Evolutionary conservation across 2,329 filamentous ascomycete genomes (phyloP), one percentile per base, ranked within the genome.

Genomic region (Metarhizium rileyi): DNA sequence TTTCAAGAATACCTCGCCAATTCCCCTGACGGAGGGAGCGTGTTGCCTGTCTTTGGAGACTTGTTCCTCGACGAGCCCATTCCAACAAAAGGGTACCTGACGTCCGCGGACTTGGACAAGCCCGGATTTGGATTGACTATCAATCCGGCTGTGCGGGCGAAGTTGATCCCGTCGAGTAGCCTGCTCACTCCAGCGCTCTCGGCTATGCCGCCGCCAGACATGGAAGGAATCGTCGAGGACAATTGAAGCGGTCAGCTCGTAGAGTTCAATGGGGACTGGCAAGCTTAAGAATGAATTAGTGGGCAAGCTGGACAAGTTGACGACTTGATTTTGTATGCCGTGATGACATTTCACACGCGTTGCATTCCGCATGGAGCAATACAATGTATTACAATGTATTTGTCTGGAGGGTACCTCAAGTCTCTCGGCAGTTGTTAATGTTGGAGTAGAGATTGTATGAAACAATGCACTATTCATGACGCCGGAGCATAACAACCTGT

Each of bases 1-100:
- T 96, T 96, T 77, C 90, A 96, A 67, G 90, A 96, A 69, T 96
- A 96, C 63, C 78, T 96, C 23, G 90, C 90, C 58, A 95, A 95
- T 71, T 95, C 89, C 2, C 81, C 90, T 1, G 90, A 96, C 60
- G 90, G 90, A 45, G 87, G 89, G 73, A 90, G 83, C 54, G 90
- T 96, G 18, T 72, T 91, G 54, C 90, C 90, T 2, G 90, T 96
- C 6, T 96, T 96, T 66, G 90, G 90, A 33, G 87, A 95, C 59
- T 74, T 96, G 47, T 96, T 95, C 69, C 61, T 86, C 33, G 90
- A 95, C 66, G 90, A 96, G 71, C 90, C 90, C 5, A 91, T 96
- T 52, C 90, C 90, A 1, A 80, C 75, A 12, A 84, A 89, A 59
- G 90, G 90, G 1, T 94, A 81, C 67, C 74, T 96, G 46, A 87